These are phyloP conservation scores for Annona squamosa DNA, from an alignment of 164 flowering plant species.

Conservation along the genomic window DNA sequence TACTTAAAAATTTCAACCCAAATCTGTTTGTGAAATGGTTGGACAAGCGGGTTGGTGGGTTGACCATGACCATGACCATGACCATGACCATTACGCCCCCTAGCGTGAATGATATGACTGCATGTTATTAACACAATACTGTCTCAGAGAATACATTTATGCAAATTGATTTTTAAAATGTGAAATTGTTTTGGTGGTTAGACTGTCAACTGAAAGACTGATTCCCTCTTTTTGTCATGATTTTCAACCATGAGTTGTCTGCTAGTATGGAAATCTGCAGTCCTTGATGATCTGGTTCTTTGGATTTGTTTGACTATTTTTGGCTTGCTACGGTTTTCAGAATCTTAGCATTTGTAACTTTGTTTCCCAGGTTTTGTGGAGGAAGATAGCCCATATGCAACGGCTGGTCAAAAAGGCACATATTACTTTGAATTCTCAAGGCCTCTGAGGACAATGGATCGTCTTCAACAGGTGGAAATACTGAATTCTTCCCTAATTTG, in stretches of 20 bases:
- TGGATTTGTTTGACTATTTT: not conserved
- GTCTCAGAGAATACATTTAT: too few species aligned
- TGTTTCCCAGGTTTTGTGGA: conserved; percentile 58
- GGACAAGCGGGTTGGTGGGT: not conserved
- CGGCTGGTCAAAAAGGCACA: conserved; percentile 59
- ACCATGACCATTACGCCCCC: not conserved
- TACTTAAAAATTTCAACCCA: too few species aligned
- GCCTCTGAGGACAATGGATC: conserved; percentile 94
- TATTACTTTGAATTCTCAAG: conserved; percentile 91
- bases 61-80: not conserved
- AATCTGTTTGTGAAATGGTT: too few species aligned
- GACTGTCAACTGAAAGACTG: not conserved
- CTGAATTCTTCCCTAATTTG: not conserved
- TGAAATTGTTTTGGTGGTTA: not conserved
- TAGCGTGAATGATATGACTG: not conserved
- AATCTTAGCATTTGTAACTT: not conserved
- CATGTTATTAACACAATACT: too few species aligned
- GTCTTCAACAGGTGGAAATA: conserved; percentile 74
- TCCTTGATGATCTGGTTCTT: not conserved
- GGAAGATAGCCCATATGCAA: conserved; percentile 81
- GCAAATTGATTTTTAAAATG: not conserved
- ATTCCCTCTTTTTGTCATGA: not conserved
- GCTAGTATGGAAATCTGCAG: not conserved
- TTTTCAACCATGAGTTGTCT: not conserved
- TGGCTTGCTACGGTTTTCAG: not conserved